These are phyloP conservation scores for Yamadazyma endophytica DNA, from an alignment of 805 yeast species.

Conservation along the genomic window DNA sequence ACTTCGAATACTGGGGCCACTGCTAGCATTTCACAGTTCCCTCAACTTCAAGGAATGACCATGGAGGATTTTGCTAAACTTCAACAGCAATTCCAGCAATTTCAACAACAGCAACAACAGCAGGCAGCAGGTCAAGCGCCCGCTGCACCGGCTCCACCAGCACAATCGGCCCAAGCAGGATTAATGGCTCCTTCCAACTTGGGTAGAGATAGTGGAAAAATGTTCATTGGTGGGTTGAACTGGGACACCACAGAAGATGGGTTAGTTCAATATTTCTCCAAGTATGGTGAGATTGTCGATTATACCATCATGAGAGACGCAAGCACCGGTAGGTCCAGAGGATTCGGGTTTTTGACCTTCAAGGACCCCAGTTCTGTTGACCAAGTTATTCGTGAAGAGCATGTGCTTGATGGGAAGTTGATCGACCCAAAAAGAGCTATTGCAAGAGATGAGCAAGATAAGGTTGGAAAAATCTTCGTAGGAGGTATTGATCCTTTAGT, in stretches of 20 bases:
- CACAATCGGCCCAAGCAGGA: too few relatives aligned
- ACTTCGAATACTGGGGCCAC: too few relatives aligned
- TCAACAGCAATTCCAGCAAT: constrained; percentile 15
- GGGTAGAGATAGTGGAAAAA: constrained; percentile 71
- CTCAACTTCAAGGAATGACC: too few relatives aligned
- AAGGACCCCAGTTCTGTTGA: constrained; percentile 78
- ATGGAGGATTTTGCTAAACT: too few relatives aligned
- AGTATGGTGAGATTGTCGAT: constrained; percentile 86
- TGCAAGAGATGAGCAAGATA: constrained; percentile 95
- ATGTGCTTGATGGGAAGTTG: constrained; percentile 88
- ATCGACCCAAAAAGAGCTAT: constrained; percentile 97
- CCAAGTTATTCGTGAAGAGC: constrained; percentile 80
- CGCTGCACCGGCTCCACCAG: constrained; percentile 17
- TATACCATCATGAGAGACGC: constrained; percentile 91
- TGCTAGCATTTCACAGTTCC: constrained; percentile 11
- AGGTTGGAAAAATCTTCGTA: constrained; percentile 93
- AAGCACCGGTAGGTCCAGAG: constrained; percentile 83
- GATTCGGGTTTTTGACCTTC: constrained; percentile 92
- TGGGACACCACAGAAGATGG: constrained; percentile 97
- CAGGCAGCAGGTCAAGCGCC: constrained; percentile 9
- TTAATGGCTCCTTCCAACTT: constrained; percentile 26
- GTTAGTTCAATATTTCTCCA: constrained; percentile 72
- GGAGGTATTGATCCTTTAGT: constrained; percentile 96
- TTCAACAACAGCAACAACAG: constrained; percentile 4
- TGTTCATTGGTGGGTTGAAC: constrained; percentile 95